Conservation (phyloP, 2,329 filamentous ascomycete species). For the Xylaria sp. region DNA sequence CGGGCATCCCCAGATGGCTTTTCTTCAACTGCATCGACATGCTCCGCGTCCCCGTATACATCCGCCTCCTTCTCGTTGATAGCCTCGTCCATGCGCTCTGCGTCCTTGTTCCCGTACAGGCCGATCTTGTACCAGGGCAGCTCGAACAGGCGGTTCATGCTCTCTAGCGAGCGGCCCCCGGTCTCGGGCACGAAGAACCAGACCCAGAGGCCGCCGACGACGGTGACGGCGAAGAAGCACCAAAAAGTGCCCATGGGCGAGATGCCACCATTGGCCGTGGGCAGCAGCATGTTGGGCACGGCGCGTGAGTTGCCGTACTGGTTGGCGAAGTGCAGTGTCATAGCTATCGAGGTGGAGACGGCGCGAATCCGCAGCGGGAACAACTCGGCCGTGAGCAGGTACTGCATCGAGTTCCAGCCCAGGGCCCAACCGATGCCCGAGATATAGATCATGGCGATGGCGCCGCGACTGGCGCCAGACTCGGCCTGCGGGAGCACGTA, state of each 20-base stretch:
- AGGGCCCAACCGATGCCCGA: slow-evolving; percentile 71
- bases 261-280: slow-evolving; percentile 48
- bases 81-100: slow-evolving; percentile 48
- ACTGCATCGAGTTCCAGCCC: slow-evolving; percentile 78
- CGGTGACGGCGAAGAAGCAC: slow-evolving; percentile 71
- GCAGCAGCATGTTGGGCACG: slow-evolving; percentile 73
- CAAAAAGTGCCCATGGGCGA: slow-evolving; percentile 71
- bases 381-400: slow-evolving; percentile 76
- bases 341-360: slow-evolving; percentile 69
- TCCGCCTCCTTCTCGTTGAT: slow-evolving; percentile 49
- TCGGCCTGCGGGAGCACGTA: slow-evolving; percentile 52
- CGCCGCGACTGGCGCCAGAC: slow-evolving; percentile 63
- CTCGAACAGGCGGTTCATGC: slow-evolving; percentile 72
- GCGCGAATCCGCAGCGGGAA: slow-evolving; percentile 76
- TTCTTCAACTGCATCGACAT: slow-evolving; percentile 38
- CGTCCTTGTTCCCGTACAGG: slow-evolving; percentile 54
- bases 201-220: slow-evolving; percentile 70
- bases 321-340: slow-evolving; percentile 79
- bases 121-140: slow-evolving; percentile 78
- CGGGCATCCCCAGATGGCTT: slow-evolving; percentile 5
- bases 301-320: slow-evolving; percentile 78
- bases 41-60: slow-evolving; percentile 39
- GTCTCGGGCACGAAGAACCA: slow-evolving; percentile 76
- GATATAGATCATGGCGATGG: slow-evolving; percentile 74
- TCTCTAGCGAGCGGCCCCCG: slow-evolving; percentile 65